phyloP scores from a whole-genome alignment of 2,329 filamentous ascomycete genomes.

The Penicillium hordei region DNA sequence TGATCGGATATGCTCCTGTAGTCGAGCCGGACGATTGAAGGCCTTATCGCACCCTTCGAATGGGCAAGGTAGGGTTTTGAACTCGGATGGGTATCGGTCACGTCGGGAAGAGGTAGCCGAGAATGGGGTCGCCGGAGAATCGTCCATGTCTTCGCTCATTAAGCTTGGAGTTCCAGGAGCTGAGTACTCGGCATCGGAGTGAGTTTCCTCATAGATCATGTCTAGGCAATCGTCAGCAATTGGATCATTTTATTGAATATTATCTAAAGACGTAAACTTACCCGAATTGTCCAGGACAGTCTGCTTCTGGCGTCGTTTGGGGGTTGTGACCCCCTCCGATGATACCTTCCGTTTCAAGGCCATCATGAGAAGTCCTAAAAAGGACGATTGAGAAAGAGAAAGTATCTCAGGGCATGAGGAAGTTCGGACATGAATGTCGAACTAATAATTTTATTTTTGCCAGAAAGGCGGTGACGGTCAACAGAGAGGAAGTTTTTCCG shows the following conservation, averaged over 20 bases:
- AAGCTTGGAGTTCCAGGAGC: constrained; percentile 31
- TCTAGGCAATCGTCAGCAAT: constrained; percentile 37
- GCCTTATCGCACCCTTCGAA: constrained; percentile 73
- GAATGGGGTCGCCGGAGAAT: constrained; percentile 53
- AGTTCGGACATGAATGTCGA: constrained; percentile 7
- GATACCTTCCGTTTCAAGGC: constrained; percentile 38
- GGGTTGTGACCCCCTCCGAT: constrained; percentile 24
- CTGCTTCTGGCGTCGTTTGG: constrained; percentile 36
- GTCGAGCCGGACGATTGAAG: constrained; percentile 81
- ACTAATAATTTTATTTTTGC: constrained; percentile 35
- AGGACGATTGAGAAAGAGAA: background rate
- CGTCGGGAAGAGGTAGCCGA: constrained; percentile 48
- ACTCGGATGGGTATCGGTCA: constrained; percentile 58
- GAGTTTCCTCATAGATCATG: constrained; percentile 33
- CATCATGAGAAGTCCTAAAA: constrained; percentile 28
- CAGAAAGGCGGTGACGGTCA: constrained; percentile 34
- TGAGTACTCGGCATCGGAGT: constrained; percentile 37
- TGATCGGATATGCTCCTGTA: constrained; percentile 76
- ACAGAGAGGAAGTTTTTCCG: constrained; percentile 39
- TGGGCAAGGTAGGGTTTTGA: constrained; percentile 75
- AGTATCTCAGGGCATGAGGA: constrained; percentile 1
- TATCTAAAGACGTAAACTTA: constrained; percentile 20
- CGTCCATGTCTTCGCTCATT: constrained; percentile 35
- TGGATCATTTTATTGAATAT: constrained; percentile 2
- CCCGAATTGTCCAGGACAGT: constrained; percentile 30